Base-by-base conservation (phyloP, 345 rosid species). In the Cardamine occulta region DNA sequence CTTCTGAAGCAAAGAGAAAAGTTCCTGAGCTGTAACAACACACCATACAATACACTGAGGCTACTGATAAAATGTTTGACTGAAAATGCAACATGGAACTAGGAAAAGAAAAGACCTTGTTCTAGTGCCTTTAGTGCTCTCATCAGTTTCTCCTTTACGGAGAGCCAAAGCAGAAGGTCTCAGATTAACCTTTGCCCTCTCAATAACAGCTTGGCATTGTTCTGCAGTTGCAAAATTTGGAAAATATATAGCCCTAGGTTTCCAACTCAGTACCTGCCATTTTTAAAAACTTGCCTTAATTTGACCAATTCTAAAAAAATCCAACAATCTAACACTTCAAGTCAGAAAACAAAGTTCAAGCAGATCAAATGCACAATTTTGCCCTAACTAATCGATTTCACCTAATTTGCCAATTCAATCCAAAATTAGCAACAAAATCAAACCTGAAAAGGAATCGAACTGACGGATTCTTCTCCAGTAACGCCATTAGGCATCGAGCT, bases 391-490 rank as follows among this genome's bases (percentile, higher is more conserved):
- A 24, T 26, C 69, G 51, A 63, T 56, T 52, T 55, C 59, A 65
- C 18, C 5, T 53, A n/a, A 29, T 11, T n/a, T 2, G 7, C 28
- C 54, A 76, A 53, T 19, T 42, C 15, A 63, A 47, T 42, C 12
- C 8, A 34, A 54, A 51, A 40, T 21, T 32, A 21, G 21, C 19
- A 66, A 58, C 40, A 21, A 51, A 51, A 4, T n/a, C 3, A 7
- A 2, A 89, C 97, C 93, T 91, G 97, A 85, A 84, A 91, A 2
- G 97, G 86, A 74, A 89, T 88, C 3, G 93, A 82, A 8, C 80
- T 85, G 24, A 87, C 26, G 14, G 73, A 83, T 78, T 82, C 63
- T 7, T 89, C 91, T 39, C 97, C 97, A 40, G 91, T 88, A 49
- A 66, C 76, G 35, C 97, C 96, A 74, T 82, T 77, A 5, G 90